Base-by-base conservation (phyloP, 177 flowering plant species). In the Vitis hybrid region DNA sequence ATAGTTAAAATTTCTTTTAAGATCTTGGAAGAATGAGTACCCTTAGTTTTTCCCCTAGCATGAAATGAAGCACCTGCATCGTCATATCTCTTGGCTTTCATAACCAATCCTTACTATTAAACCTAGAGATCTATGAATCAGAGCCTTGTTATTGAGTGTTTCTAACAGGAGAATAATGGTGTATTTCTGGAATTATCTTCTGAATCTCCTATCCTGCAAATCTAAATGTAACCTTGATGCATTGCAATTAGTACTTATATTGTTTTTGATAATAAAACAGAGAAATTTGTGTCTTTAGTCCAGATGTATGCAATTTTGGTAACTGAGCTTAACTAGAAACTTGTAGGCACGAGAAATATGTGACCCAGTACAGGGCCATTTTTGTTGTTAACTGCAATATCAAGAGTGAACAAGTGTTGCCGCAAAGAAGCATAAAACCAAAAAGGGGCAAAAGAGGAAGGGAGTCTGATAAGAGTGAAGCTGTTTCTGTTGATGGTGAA, bases 311-410 rank as follows among this genome's bases (percentile, higher is more conserved):
- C 2, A 41, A 30, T 11, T 72, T 15, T 20, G 15, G 2, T 50
- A 61, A 48, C 58, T 32, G 20, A 48, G 51, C 41, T 58, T 65
- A 46, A 21, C 48, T 51, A 2, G 11, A 18, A 0, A 73, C 11
- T 68, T 87, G 80, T 64, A 93, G 98, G 89, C 98, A 93, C 78
- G 98, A 85, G 66, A 87, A 74, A 64, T 84, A 90, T 67, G 63
- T 84, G 49, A 91, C 93, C 21, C 98, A 90, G 73, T 91, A 87
- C 84, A 80, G 97, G 71, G 97, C 97, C 35, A 73, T 91, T 48
- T 89, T 91, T 77, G 92, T 87, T 9, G 73, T 72, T 10, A 91
- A 93, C 71, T 93, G 95, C 82, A 83, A 82, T 74, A 78, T 87
- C 65, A 85, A 65, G 63, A 74, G 21, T 58, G 78, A 73, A 13